phyloP scores from a whole-genome alignment of 768 basidiomycete species.

The Glaciozyma martinii region DNA sequence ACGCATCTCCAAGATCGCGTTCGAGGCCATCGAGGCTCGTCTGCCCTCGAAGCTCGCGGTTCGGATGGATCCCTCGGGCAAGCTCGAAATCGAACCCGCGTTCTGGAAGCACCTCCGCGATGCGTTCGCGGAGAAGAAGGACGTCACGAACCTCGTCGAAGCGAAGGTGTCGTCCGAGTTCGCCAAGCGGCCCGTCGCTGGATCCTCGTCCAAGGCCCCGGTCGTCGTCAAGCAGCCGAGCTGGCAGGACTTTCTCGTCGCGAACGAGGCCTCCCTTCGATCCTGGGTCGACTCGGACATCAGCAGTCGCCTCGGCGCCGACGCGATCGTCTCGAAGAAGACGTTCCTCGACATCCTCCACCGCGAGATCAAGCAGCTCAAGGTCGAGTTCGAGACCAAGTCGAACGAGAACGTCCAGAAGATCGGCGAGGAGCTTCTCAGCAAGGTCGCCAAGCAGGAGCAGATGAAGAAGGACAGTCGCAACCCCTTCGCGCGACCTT shows the following conservation, averaged over 20 bases:
- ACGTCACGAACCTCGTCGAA: conserved; percentile 13
- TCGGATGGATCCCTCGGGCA: conserved; percentile 32
- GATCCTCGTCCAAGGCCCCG: neutral
- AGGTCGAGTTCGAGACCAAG: conserved; percentile 31
- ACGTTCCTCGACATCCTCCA: conserved; percentile 40
- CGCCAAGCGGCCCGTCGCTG: conserved; percentile 8
- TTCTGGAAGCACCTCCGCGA: conserved; percentile 44
- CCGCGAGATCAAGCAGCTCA: conserved; percentile 37
- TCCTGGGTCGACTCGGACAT: conserved; percentile 38
- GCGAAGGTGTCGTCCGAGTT: conserved; percentile 2
- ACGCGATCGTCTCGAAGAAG: conserved; percentile 37
- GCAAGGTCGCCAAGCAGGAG: conserved; percentile 29
- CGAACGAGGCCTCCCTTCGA: conserved; percentile 38
- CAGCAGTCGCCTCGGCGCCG: conserved; percentile 29
- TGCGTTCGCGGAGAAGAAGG: conserved; percentile 38
- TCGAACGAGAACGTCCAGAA: conserved; percentile 31
- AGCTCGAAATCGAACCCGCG: conserved; percentile 40
- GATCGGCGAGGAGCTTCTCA: conserved; percentile 32
- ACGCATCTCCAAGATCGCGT: conserved; percentile 33
- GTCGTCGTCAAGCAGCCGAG: conserved; percentile 14
- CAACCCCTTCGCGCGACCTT: neutral
- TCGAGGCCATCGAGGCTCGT: conserved; percentile 38
- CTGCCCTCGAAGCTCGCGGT: conserved; percentile 42
- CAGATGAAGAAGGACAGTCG: conserved; percentile 16
- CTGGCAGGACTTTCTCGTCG: conserved; percentile 37